phyloP scores from a whole-genome alignment of 371 early-diverging fungal species.

The Apophysomyces trapeziformis region DNA sequence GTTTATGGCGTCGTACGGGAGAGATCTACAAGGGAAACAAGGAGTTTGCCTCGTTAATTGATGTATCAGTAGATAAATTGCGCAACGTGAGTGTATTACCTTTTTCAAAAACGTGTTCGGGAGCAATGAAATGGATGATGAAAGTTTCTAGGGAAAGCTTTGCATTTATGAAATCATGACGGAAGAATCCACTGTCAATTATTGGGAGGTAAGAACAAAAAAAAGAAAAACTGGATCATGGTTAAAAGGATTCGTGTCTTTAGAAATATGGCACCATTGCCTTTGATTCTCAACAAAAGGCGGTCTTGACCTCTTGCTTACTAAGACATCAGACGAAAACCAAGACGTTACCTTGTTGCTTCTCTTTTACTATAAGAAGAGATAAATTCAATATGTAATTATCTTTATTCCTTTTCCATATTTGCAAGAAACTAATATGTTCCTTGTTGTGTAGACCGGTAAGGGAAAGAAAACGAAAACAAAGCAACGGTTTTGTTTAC shows the following conservation, averaged over 20 bases:
- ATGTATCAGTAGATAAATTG: slow-evolving; percentile 79
- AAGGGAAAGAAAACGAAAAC: slow-evolving; percentile 9
- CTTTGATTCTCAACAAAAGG: slow-evolving; percentile 94
- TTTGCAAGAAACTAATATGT: neutral
- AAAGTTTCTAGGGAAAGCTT: slow-evolving; percentile 49
- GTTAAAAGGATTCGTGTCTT: slow-evolving; percentile 11
- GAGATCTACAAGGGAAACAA: slow-evolving; percentile 96
- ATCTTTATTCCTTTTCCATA: neutral
- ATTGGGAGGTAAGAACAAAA: slow-evolving; percentile 65
- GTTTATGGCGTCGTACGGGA: slow-evolving; percentile 94
- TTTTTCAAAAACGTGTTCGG: neutral
- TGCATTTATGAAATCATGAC: slow-evolving; percentile 89
- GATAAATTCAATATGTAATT: slow-evolving; percentile 84
- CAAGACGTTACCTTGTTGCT: slow-evolving; percentile 78
- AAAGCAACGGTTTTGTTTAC: no score
- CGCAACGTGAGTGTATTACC: slow-evolving; percentile 57
- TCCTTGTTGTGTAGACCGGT: slow-evolving; percentile 28
- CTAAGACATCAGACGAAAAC: slow-evolving; percentile 63
- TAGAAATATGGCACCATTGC: slow-evolving; percentile 95
- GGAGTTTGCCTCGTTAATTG: slow-evolving; percentile 90
- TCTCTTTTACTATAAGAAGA: slow-evolving; percentile 91
- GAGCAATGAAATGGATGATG: neutral
- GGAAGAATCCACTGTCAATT: slow-evolving; percentile 82
- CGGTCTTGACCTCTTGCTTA: slow-evolving; percentile 88
- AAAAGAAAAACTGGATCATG: neutral